Conservation (phyloP, 2,329 filamentous ascomycete genomes). For the Fusarium nelsonii region DNA sequence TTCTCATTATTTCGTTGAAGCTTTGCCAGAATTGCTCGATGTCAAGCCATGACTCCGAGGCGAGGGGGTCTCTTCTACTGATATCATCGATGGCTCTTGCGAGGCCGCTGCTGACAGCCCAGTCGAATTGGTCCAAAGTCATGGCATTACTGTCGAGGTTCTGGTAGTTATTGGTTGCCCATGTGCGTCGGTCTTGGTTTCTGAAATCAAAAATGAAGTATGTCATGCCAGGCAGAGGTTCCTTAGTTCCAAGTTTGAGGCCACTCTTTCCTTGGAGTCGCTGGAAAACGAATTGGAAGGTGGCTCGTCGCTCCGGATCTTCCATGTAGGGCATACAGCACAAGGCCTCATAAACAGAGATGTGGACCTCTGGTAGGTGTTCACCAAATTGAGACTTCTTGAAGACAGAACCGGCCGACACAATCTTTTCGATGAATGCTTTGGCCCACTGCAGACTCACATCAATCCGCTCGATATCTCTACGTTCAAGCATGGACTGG, state of each 20-base stretch:
- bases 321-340: slow-evolving; percentile 84
- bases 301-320: slow-evolving; percentile 61
- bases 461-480: slow-evolving; percentile 73
- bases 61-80: slow-evolving; percentile 59
- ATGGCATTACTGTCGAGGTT: slow-evolving; percentile 69
- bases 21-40: slow-evolving; percentile 85
- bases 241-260: slow-evolving; percentile 78
- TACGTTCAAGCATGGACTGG: slow-evolving; percentile 67
- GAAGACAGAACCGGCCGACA: slow-evolving; percentile 61
- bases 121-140: slow-evolving; percentile 83
- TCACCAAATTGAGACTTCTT: slow-evolving; percentile 61
- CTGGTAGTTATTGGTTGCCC: slow-evolving; percentile 57
- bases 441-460: slow-evolving; percentile 69
- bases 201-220: slow-evolving; percentile 78
- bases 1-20: slow-evolving; percentile 78
- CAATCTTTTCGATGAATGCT: slow-evolving; percentile 65
- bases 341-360: slow-evolving; percentile 88
- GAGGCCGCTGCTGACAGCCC: slow-evolving; percentile 83
- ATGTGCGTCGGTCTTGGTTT: slow-evolving; percentile 67
- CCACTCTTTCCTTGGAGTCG: slow-evolving; percentile 78
- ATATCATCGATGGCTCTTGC: slow-evolving; percentile 74
- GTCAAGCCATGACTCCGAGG: slow-evolving; percentile 55
- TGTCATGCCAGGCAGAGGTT: slow-evolving; percentile 84
- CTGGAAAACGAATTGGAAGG: slow-evolving; percentile 87
- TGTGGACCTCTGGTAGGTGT: slow-evolving; percentile 70